Evolutionary conservation across 1,139 yeast species (phyloP).

Genomic region (Candida neerlandica): DNA sequence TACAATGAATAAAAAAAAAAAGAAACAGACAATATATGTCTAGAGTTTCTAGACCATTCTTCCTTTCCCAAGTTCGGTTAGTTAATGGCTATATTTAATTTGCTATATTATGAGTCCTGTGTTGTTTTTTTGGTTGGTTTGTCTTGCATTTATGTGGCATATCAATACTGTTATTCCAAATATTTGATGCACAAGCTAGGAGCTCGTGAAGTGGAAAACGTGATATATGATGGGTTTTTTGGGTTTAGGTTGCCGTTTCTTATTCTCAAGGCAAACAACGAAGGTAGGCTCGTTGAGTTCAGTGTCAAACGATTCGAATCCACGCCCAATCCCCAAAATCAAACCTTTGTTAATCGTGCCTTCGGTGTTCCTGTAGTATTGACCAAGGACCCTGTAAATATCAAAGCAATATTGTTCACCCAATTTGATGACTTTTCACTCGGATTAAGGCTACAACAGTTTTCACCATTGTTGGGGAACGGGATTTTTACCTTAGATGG

Average conservation of each 20-base stretch:
- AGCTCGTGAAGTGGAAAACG: slow-evolving; percentile 19
- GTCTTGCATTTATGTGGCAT: background rate
- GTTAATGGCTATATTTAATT: slow-evolving; percentile 1
- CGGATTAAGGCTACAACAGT: slow-evolving; percentile 43
- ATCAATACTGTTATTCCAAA: slow-evolving; percentile 6
- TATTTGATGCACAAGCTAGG: slow-evolving; percentile 17
- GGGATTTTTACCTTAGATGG: slow-evolving; percentile 59
- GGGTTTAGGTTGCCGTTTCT: slow-evolving; percentile 19
- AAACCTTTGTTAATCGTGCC: slow-evolving; percentile 19
- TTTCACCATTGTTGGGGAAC: slow-evolving; percentile 48
- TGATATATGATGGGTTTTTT: slow-evolving; percentile 20
- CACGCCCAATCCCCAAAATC: slow-evolving; percentile 7
- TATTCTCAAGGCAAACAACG: slow-evolving; percentile 15
- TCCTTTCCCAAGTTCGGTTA: background rate
- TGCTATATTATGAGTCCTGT: background rate
- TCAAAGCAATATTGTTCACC: slow-evolving; percentile 37
- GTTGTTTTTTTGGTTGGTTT: background rate
- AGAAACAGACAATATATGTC: background rate
- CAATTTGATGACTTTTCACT: slow-evolving; percentile 50
- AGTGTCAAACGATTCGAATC: slow-evolving; percentile 13
- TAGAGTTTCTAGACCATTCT: background rate
- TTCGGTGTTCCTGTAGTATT: slow-evolving; percentile 20
- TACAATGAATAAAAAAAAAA: background rate
- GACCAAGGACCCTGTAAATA: slow-evolving; percentile 31
- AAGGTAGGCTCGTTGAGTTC: slow-evolving; percentile 17